Evolutionary conservation across 352 stramenopile species (phyloP).

Genomic region (Pythium diclinum): DNA sequence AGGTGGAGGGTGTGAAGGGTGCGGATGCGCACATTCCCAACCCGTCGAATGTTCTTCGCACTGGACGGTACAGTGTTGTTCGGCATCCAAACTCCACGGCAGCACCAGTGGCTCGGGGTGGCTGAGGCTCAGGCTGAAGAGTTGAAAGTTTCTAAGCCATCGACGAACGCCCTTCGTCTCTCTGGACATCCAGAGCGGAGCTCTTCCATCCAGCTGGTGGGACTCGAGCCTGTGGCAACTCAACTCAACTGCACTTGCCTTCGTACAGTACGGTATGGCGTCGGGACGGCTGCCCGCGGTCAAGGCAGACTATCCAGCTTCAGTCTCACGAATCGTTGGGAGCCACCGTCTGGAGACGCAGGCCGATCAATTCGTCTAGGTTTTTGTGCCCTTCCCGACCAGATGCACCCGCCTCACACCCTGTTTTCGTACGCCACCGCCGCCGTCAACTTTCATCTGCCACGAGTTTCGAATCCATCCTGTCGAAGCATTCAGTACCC

Average conservation of each 20-base stretch:
- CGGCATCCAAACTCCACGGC: no score
- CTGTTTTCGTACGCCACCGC: background rate
- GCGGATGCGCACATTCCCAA: background rate
- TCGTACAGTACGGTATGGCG: background rate
- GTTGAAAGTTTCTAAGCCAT: background rate
- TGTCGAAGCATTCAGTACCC: background rate
- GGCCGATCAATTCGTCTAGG: background rate
- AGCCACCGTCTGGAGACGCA: background rate
- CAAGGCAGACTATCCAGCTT: background rate
- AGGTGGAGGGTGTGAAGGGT: no score
- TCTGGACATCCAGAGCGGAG: background rate
- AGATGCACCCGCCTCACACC: background rate
- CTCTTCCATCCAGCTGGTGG: background rate
- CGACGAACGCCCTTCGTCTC: background rate
- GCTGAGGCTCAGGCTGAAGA: background rate
- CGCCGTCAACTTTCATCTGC: background rate
- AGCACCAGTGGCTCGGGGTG: no score
- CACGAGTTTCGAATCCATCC: background rate
- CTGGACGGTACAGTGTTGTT: no score
- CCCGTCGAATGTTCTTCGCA: background rate
- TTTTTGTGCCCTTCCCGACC: background rate
- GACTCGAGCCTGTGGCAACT: background rate
- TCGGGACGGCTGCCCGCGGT: background rate
- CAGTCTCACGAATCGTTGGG: background rate
- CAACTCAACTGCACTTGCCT: background rate